A percentile compares a stretch with the other conserved stretches of the same genome.
These are phyloP conservation scores for Lagenaria siceraria DNA, from an alignment of 306 rosid genomes.

Conservation along the genomic window DNA sequence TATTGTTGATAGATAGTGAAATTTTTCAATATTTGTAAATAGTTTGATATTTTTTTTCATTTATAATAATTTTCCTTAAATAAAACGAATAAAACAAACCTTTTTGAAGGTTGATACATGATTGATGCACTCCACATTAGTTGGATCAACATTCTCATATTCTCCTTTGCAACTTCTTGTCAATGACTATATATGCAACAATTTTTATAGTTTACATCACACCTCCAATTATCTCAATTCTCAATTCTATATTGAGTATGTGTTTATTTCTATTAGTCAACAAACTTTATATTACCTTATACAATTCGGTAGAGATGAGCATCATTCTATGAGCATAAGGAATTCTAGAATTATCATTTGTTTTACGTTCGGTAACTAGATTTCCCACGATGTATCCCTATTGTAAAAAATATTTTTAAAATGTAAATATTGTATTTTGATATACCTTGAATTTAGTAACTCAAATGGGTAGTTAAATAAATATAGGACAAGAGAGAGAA, in stretches of 20 bases:
- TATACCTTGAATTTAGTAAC: no score
- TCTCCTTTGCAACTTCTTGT: constrained; percentile 33
- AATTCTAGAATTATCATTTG: constrained; percentile 6
- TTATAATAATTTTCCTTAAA: no score
- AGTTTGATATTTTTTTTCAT: no score
- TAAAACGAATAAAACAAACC: constrained; percentile 9
- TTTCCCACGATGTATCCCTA: constrained; percentile 61
- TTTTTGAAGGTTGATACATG: constrained; percentile 11
- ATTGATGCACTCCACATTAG: constrained; percentile 22
- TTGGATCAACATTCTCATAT: constrained; percentile 14
- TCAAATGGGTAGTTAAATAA: no score
- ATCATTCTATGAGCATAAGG: constrained; percentile 43
- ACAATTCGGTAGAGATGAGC: constrained; percentile 51
- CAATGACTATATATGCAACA: constrained; percentile 10
- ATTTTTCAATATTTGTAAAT: no score
- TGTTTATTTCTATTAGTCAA: no score
- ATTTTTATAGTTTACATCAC: not conserved
- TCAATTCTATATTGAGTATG: no score
- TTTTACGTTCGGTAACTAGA: constrained; percentile 1
- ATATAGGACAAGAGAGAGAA: no score
- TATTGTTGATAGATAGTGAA: no score
- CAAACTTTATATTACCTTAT: constrained; percentile 12
- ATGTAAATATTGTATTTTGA: no score
- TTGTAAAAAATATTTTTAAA: not conserved
- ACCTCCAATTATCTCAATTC: no score